Conservation (phyloP, 2,329 filamentous ascomycete genomes). For the Neocucurbitaria cava region DNA sequence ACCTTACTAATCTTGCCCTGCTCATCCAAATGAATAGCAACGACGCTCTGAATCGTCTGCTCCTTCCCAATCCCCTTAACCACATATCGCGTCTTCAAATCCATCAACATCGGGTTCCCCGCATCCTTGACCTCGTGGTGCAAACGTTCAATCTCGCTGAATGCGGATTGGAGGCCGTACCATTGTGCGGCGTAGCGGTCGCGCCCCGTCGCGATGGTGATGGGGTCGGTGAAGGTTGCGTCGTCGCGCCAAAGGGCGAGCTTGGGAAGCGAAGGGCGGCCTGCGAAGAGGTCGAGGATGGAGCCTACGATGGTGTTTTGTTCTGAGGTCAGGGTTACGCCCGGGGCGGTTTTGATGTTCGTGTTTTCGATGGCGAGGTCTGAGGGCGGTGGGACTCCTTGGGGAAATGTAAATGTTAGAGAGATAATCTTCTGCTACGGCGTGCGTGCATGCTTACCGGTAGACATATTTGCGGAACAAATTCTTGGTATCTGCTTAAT, state of each 20-base stretch:
- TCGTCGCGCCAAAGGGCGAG: slow-evolving; percentile 66
- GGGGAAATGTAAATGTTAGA: too few relatives aligned
- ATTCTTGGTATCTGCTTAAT: slow-evolving; percentile 15
- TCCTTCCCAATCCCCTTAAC: slow-evolving; percentile 62
- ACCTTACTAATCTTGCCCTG: slow-evolving; percentile 58
- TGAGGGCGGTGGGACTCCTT: slow-evolving; percentile 6
- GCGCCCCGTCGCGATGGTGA: slow-evolving; percentile 64
- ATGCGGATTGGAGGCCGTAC: slow-evolving; percentile 67
- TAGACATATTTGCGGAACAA: slow-evolving; percentile 41
- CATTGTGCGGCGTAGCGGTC: slow-evolving; percentile 61
- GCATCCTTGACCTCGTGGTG: slow-evolving; percentile 60
- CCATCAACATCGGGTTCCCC: slow-evolving; percentile 67
- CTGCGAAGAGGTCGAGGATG: slow-evolving; percentile 69
- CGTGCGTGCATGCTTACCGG: slow-evolving; percentile 24
- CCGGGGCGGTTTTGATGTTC: slow-evolving; percentile 60
- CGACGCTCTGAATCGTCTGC: slow-evolving; percentile 57
- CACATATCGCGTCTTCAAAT: slow-evolving; percentile 61
- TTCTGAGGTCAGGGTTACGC: slow-evolving; percentile 57
- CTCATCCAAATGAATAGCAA: slow-evolving; percentile 56
- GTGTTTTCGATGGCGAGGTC: slow-evolving; percentile 60
- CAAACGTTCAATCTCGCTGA: slow-evolving; percentile 64
- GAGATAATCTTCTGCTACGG: too few relatives aligned
- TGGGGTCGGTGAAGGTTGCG: slow-evolving; percentile 64
- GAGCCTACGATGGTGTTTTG: slow-evolving; percentile 65
- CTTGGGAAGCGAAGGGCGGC: slow-evolving; percentile 65